phyloP scores from a whole-genome alignment of 2,329 filamentous ascomycete genomes.

The Penicillium capsulatum region DNA sequence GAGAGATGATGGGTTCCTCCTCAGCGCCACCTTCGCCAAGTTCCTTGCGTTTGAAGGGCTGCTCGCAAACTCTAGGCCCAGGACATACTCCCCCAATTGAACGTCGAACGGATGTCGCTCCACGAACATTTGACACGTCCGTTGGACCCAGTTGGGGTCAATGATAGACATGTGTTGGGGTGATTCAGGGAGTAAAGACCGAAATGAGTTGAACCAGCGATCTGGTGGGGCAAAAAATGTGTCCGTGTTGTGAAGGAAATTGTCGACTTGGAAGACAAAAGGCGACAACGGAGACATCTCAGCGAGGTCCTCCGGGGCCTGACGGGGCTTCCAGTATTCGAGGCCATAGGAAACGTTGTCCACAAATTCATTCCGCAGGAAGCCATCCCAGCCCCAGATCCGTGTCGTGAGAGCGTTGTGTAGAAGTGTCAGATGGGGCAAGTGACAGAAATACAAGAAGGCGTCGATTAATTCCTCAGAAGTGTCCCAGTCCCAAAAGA shows the following conservation, averaged over 20 bases:
- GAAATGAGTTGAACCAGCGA: conserved; percentile 48
- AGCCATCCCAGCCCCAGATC: conserved; percentile 51
- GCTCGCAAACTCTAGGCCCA: conserved; percentile 62
- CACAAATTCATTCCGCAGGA: conserved; percentile 45
- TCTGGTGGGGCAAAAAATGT: conserved; percentile 49
- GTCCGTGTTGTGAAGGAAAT: conserved; percentile 46
- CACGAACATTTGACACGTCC: conserved; percentile 57
- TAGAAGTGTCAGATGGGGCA: conserved; percentile 52
- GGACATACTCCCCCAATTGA: conserved; percentile 61
- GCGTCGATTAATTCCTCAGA: conserved; percentile 58
- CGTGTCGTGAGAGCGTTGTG: conserved; percentile 24
- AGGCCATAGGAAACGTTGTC: conserved; percentile 25
- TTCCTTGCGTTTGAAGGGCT: conserved; percentile 60
- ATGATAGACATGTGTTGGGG: conserved; percentile 26
- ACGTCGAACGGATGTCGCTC: conserved; percentile 42
- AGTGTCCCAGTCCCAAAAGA: conserved; percentile 29
- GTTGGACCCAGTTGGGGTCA: conserved; percentile 48
- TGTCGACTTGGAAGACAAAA: conserved; percentile 35
- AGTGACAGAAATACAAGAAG: conserved; percentile 64
- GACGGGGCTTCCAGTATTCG: conserved; percentile 23
- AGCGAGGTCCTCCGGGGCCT: background rate
- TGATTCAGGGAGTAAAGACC: conserved; percentile 24
- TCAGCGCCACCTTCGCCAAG: conserved; percentile 72
- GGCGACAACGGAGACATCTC: conserved; percentile 18
- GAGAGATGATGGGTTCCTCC: conserved; percentile 56